These are phyloP conservation scores for Diatrype stigma DNA, from an alignment of 2,329 filamentous ascomycete genomes.

Conservation along the genomic window DNA sequence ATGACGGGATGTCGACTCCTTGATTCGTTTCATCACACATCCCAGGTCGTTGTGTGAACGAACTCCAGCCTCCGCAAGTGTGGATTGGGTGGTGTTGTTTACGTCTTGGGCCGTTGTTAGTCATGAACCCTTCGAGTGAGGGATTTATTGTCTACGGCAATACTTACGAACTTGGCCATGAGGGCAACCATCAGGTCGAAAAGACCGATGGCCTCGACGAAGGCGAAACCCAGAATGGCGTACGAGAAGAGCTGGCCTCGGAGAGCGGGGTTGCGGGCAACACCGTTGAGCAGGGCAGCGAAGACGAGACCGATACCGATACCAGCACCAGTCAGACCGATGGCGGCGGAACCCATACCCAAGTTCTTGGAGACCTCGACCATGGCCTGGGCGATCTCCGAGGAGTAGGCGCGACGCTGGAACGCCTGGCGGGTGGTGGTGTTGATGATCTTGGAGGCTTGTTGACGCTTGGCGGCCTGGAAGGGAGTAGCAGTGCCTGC, in stretches of 20 bases:
- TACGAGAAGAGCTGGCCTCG: constrained; percentile 94
- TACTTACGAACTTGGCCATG: constrained; percentile 83
- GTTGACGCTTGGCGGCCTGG: constrained; percentile 73
- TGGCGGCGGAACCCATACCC: constrained; percentile 84
- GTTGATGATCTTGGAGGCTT: constrained; percentile 62
- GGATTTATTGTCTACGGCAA: constrained; percentile 8
- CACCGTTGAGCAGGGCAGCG: constrained; percentile 81
- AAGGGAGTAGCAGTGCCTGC: constrained; percentile 56
- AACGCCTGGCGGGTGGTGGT: constrained; percentile 62
- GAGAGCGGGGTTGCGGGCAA: constrained; percentile 91
- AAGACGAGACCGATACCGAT: constrained; percentile 95
- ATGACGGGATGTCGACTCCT: constrained; percentile 18
- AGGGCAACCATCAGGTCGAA: constrained; percentile 90
- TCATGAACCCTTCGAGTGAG: neutral
- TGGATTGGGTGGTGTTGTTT: constrained; percentile 27
- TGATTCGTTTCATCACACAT: constrained; percentile 24
- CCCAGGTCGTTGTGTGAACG: constrained; percentile 24
- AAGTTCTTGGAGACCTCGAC: constrained; percentile 89
- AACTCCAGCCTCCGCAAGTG: constrained; percentile 24
- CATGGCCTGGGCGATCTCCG: constrained; percentile 83
- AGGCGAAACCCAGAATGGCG: constrained; percentile 92
- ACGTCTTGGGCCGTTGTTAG: constrained; percentile 23
- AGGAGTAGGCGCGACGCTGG: constrained; percentile 75
- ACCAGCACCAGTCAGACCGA: constrained; percentile 89
- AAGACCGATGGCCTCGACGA: constrained; percentile 88